Evolutionary conservation across 1,284 basidiomycete species (phyloP).

Genomic region (Naganishia sp.): DNA sequence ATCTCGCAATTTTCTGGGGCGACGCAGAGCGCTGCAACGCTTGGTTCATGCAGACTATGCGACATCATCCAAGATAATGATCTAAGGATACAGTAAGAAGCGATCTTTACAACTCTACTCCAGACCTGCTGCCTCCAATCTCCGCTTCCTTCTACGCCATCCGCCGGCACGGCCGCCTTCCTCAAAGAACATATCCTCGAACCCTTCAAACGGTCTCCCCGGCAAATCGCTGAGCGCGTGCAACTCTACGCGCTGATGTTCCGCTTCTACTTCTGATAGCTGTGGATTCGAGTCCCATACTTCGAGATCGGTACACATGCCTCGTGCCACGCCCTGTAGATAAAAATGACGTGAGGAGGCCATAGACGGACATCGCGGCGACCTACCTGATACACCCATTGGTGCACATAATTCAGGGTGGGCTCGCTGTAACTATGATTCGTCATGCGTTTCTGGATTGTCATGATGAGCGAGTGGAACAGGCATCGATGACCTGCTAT

Average conservation of each 20-base stretch:
- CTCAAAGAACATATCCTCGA: conserved; percentile 48
- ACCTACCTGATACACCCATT: conserved; percentile 43
- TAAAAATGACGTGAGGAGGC: conserved; percentile 57
- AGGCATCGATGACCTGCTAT: background rate
- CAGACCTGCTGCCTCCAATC: background rate
- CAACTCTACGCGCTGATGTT: conserved; percentile 37
- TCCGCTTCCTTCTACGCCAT: conserved; percentile 38
- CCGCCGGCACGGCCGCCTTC: conserved; percentile 50
- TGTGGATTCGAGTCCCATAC: conserved; percentile 38
- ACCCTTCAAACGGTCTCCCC: conserved; percentile 45
- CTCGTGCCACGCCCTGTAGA: conserved; percentile 56
- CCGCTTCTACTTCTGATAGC: conserved; percentile 35
- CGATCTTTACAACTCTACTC: background rate
- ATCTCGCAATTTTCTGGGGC: too few species aligned
- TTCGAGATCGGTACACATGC: conserved; percentile 53
- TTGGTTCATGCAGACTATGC: too few species aligned
- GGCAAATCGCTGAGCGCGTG: conserved; percentile 40
- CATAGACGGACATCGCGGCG: background rate
- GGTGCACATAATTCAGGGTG: conserved; percentile 47
- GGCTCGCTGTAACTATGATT: conserved; percentile 40
- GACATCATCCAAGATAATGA: background rate
- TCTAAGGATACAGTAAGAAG: conserved; percentile 10
- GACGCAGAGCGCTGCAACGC: too few species aligned
- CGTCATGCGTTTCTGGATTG: conserved; percentile 42
- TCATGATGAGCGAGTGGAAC: background rate